Evolutionary conservation across 2,329 filamentous ascomycete species (phyloP), one percentile per base, ranked within the genome.

Genomic region (Penicillium brevicompactum): DNA sequence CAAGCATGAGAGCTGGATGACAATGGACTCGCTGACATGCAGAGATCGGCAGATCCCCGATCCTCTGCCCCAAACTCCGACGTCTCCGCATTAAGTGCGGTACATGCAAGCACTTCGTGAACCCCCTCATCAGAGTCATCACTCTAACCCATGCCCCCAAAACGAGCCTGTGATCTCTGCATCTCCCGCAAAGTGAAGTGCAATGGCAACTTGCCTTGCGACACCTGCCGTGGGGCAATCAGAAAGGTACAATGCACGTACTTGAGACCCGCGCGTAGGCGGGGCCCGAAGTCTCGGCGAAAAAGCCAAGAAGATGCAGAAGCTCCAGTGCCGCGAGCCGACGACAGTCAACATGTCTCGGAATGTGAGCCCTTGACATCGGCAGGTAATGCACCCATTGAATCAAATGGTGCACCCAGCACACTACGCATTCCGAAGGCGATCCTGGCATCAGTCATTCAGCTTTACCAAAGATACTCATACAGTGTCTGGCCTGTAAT

Each of bases 121-220:
- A n/a, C 24, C 18, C 32, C 14, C 14, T 22, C 16, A 18, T 18
- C 18, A 18, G 18, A 18, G 18, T 18, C 18, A 41, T 22, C n/a
- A 52, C 11, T 34, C 11, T 22, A 38, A 42, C n/a, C 45, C 44
- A 49, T 49, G 55, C 49, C 62, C 37, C 62, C 62, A 21, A 70
- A 69, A 63, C 58, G 65, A 56, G 67, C 68, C 41, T 70, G 67
- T 44, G 68, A 71, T 57, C 55, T 47, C 24, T 71, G 66, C 24
- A 71, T 70, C 38, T 59, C 60, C 38, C 65, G 69, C 32, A 70
- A 71, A 59, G 62, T 71, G 11, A 69, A 66, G 46, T 70, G 65
- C 53, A 65, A 58, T 46, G 67, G 67, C 22, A 53, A 65, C 34
- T 67, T 55, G 61, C 67, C 67, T 21, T 71, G 69, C 52, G 55